Percentiles rank a stretch among this genome's conserved stretches.
These are phyloP conservation scores for Candida easanensis DNA, from an alignment of 805 yeast species.

Conservation along the genomic window DNA sequence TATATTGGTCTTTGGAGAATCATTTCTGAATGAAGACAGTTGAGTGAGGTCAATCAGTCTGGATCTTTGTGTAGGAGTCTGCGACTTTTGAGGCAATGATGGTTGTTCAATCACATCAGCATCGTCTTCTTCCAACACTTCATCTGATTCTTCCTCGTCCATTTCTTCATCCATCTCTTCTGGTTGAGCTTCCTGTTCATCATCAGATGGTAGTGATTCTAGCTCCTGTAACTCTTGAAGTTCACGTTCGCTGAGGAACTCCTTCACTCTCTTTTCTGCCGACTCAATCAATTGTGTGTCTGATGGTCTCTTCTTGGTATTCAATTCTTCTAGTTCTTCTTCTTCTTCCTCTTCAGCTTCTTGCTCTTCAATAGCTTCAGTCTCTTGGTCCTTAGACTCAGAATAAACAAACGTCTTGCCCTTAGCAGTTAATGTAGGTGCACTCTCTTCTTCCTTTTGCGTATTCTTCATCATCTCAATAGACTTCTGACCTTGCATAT, in stretches of 20 bases:
- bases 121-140: neutral
- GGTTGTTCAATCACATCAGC: neutral
- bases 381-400: slow-evolving; percentile 4
- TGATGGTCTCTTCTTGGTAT: slow-evolving; percentile 4
- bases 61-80: neutral
- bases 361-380: slow-evolving; percentile 5
- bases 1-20: neutral
- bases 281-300: slow-evolving; percentile 8
- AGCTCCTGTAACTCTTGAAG: slow-evolving; percentile 5
- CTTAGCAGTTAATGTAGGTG: neutral
- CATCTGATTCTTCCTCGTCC: neutral
- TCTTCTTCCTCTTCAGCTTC: slow-evolving; percentile 9
- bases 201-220: neutral
- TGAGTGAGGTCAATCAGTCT: slow-evolving; percentile 1
- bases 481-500: slow-evolving; percentile 11
- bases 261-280: slow-evolving; percentile 2
- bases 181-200: neutral
- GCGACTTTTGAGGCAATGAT: neutral
- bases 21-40: slow-evolving; percentile 18
- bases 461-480: slow-evolving; percentile 1
- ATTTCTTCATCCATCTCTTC: neutral
- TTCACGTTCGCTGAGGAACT: slow-evolving; percentile 1
- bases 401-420: slow-evolving; percentile 7
- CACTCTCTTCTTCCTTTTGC: slow-evolving; percentile 8
- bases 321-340: slow-evolving; percentile 4